phyloP scores from a whole-genome alignment of 257 asterid species.

The Ilex asprella region DNA sequence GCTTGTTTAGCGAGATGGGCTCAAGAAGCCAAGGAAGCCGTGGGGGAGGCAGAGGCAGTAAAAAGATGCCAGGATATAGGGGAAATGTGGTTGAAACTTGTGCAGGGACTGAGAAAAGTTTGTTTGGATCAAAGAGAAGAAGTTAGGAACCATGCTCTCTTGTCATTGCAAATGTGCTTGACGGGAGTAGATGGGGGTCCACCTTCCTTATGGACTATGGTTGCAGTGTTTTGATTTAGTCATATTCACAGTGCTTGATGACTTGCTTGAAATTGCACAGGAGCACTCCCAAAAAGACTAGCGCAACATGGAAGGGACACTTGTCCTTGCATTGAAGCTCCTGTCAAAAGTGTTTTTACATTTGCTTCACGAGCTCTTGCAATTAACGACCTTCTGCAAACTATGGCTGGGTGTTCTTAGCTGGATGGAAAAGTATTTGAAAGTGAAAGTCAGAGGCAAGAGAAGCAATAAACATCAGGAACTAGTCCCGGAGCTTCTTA shows the following conservation, averaged over 20 bases:
- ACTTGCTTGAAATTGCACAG: conserved; percentile 77
- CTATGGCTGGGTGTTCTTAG: conserved; percentile 85
- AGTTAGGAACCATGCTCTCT: conserved; percentile 82
- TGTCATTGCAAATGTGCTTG: conserved; percentile 63
- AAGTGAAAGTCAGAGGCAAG: conserved; percentile 61
- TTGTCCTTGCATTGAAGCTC: conserved; percentile 73
- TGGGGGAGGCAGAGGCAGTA: conserved; percentile 55
- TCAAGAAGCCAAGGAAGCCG: conserved; percentile 61
- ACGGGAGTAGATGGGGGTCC: conserved; percentile 61
- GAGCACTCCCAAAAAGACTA: conserved; percentile 84
- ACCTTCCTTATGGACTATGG: conserved; percentile 59
- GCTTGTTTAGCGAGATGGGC: conserved; percentile 71
- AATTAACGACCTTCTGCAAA: conserved; percentile 70
- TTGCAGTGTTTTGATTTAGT: conserved; percentile 85
- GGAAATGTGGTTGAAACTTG: conserved; percentile 95
- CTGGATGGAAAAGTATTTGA: conserved; percentile 75
- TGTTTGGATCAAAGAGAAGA: conserved; percentile 96
- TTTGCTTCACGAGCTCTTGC: conserved; percentile 46
- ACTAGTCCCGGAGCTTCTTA: conserved; percentile 76
- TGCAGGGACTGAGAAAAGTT: conserved; percentile 79
- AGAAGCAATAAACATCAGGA: conserved; percentile 82
- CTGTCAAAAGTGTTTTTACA: conserved; percentile 56
- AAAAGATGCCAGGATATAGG: conserved; percentile 77
- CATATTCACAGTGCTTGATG: conserved; percentile 82
- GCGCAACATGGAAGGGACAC: conserved; percentile 83